Base-by-base conservation (phyloP, 805 yeast genomes). In the Maudiozyma barnettii region DNA sequence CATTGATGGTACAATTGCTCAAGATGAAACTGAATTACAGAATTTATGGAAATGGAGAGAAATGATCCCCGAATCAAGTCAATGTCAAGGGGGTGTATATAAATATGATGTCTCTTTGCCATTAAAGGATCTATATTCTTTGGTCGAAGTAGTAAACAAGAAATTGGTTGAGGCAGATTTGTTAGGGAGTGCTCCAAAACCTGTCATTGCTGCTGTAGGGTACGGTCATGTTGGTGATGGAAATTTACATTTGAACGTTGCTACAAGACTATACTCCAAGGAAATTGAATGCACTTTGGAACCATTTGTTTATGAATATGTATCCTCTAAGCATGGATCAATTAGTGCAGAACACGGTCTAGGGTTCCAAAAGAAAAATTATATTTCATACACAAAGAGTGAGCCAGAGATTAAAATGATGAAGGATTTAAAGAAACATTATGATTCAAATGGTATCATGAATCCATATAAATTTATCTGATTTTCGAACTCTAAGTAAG, bases 191-290 rank as follows among this genome's bases (percentile, higher is more conserved):
- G 72, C 75, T 3, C 49, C 59, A 30, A 64, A 63, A 43, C 96
- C 97, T 2, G 97, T 86, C 2, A 82, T 87, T 46, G 83, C 79
- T 51, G 95, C 95, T 10, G 81, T 91, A 54, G 99, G 99, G 0
- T 93, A 91, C 60, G 99, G 99, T n/a, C 99, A 93, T 61, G 77
- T 93, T 58, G 99, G 99, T 48, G 99, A 93, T 63, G 98, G 99
- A 45, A 93, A 93, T 68, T 72, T 93, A 59, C 99, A 93, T 66
- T 77, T 93, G 61, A 93, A 93, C 62, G 95, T 93, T 45, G 83
- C 95, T 39, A 95, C 89, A 16, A 78, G 96, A 65, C 76, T 79
- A 58, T 93, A 93, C 68, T 74, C 74, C 52, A 82, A 85, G 63
- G 77, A 74, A 23, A 85, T 93, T 47, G 98, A 93, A 68, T 69